phyloP scores from a whole-genome alignment of 257 asterid genomes.

The Solanum paucissectum region DNA sequence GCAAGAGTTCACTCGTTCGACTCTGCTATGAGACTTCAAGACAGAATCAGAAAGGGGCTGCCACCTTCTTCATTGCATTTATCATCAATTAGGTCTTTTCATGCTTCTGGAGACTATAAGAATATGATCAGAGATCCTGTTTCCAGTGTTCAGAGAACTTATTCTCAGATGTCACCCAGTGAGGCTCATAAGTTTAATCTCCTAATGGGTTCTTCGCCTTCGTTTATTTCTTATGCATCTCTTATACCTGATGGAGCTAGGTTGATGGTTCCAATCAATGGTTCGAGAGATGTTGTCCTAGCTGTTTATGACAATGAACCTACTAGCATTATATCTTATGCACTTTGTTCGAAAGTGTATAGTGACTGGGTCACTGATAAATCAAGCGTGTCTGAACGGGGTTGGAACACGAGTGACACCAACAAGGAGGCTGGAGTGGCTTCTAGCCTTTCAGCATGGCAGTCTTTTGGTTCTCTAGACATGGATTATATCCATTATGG shows the following conservation, averaged over 20 bases:
- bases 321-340: slow-evolving; percentile 74
- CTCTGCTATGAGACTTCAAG: slow-evolving; percentile 75
- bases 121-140: slow-evolving; percentile 82
- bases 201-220: slow-evolving; percentile 20
- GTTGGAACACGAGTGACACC: slow-evolving; percentile 19
- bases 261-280: slow-evolving; percentile 43
- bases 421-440: slow-evolving; percentile 29
- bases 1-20: slow-evolving; percentile 78
- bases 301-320: slow-evolving; percentile 82
- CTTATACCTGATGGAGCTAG: slow-evolving; percentile 73
- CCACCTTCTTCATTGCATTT: slow-evolving; percentile 60
- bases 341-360: slow-evolving; percentile 56
- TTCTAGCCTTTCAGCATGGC: slow-evolving; percentile 56
- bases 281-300: slow-evolving; percentile 35
- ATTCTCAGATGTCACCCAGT: slow-evolving; percentile 38
- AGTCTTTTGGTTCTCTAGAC: slow-evolving; percentile 55
- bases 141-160: slow-evolving; percentile 34
- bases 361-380: slow-evolving; percentile 42
- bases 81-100: slow-evolving; percentile 55
- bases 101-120: slow-evolving; percentile 80
- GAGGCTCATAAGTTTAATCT: slow-evolving; percentile 44
- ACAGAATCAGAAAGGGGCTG: slow-evolving; percentile 51
- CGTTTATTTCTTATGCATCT: slow-evolving; percentile 44
- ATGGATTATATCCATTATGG: slow-evolving; percentile 45
- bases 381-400: slow-evolving; percentile 24